Evolutionary conservation across 2,329 filamentous ascomycete species (phyloP).

Genomic region (Monosporascus sp.): DNA sequence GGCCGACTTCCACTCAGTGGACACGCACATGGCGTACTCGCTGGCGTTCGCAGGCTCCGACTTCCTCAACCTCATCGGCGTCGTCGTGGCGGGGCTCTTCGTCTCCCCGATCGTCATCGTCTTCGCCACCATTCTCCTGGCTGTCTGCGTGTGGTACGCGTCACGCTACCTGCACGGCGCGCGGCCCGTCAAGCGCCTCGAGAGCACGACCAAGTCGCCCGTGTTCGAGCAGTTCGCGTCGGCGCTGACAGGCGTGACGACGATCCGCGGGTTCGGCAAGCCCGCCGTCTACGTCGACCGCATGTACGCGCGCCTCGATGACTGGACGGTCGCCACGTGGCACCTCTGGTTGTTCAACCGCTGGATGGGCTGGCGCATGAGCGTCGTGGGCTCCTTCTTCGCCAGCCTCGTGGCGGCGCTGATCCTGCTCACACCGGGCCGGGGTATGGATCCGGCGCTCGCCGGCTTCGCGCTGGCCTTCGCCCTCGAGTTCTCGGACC

Average conservation of each 20-base stretch:
- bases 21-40: constrained; percentile 60
- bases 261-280: constrained; percentile 72
- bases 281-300: constrained; percentile 58
- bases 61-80: constrained; percentile 57
- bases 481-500: constrained; percentile 61
- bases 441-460: constrained; percentile 60
- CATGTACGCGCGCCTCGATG: constrained; percentile 67
- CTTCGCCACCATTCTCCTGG: constrained; percentile 53
- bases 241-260: constrained; percentile 65
- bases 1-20: constrained; percentile 69
- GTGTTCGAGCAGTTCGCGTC: constrained; percentile 77
- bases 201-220: constrained; percentile 71
- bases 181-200: constrained; percentile 69
- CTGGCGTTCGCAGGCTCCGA: constrained; percentile 56
- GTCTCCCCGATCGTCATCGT: constrained; percentile 64
- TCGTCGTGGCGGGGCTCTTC: constrained; percentile 62
- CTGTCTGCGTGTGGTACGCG: constrained; percentile 53
- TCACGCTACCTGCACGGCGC: constrained; percentile 63
- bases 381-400: constrained; percentile 64
- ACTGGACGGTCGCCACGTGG: constrained; percentile 60
- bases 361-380: constrained; percentile 72
- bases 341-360: constrained; percentile 69
- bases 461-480: constrained; percentile 74
- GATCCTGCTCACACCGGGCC: constrained; percentile 53
- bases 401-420: constrained; percentile 59